Conservation (phyloP, 768 basidiomycete species). For the Artomyces pyxidatus region DNA sequence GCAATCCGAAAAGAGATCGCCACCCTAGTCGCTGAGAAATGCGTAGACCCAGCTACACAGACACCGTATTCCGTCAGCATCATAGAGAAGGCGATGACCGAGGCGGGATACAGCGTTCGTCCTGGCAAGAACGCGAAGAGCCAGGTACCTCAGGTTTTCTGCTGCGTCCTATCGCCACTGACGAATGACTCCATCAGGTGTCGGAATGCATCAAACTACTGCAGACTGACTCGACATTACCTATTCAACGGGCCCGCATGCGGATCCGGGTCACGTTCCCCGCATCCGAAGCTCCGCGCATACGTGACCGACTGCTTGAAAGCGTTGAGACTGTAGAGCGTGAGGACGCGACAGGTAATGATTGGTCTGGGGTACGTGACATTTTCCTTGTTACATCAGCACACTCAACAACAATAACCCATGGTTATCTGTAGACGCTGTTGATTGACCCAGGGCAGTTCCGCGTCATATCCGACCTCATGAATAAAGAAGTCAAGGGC, state of each 20-base stretch:
- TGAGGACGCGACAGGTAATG: conserved; percentile 56
- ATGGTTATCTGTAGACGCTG: conserved; percentile 57
- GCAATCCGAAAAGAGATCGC: conserved; percentile 85
- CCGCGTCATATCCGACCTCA: conserved; percentile 78
- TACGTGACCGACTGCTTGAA: conserved; percentile 65
- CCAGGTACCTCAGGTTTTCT: conserved; percentile 49
- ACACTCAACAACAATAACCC: no score
- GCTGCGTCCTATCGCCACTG: not conserved
- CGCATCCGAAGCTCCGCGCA: conserved; percentile 46
- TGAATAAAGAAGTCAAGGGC: conserved; percentile 89
- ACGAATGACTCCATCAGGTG: conserved; percentile 45
- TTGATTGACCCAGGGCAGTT: conserved; percentile 92
- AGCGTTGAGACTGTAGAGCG: conserved; percentile 79
- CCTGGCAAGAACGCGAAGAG: conserved; percentile 88
- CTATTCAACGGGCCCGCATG: conserved; percentile 92
- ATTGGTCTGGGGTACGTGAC: conserved; percentile 91
- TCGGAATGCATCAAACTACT: conserved; percentile 82
- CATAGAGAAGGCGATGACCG: conserved; percentile 96
- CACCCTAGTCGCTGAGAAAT: conserved; percentile 90
- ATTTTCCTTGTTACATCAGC: no score
- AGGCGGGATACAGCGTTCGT: conserved; percentile 89
- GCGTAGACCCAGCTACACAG: conserved; percentile 87
- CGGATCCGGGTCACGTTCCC: conserved; percentile 79
- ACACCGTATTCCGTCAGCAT: conserved; percentile 89
- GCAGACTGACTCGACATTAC: conserved; percentile 76